These are phyloP conservation scores for Trichoderma orchidacearum DNA, from an alignment of 495 filamentous ascomycete species.

Conservation along the genomic window DNA sequence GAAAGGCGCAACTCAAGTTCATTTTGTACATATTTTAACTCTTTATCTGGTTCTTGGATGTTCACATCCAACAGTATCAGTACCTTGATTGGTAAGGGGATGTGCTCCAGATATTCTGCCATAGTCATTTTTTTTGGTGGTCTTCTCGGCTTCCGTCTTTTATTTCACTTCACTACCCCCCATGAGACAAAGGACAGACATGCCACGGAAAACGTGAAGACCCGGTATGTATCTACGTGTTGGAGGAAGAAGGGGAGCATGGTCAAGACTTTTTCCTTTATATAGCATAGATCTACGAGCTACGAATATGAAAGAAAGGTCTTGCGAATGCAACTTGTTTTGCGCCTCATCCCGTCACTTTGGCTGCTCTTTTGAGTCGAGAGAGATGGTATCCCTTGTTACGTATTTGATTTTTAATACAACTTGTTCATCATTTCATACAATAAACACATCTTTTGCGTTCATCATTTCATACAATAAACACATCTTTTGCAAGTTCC, in stretches of 20 bases:
- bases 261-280: background rate
- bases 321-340: background rate
- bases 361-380: too few relatives aligned
- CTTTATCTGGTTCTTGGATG: background rate
- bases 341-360: background rate
- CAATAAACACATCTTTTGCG: too few relatives aligned
- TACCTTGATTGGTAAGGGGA: background rate
- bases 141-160: background rate
- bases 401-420: too few relatives aligned
- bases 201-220: background rate
- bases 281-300: conserved; percentile 12
- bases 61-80: background rate
- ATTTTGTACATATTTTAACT: conserved; percentile 1
- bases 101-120: background rate
- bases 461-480: too few relatives aligned
- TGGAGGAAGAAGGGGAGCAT: background rate
- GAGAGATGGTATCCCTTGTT: too few relatives aligned
- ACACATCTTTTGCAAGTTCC: too few relatives aligned
- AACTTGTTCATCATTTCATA: too few relatives aligned
- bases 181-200: background rate
- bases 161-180: background rate
- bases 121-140: background rate
- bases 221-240: background rate
- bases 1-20: conserved; percentile 2
- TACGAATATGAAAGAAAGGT: conserved; percentile 6